These are phyloP conservation scores for Stereum hirsutum DNA, from an alignment of 1,284 basidiomycete genomes.

Conservation along the genomic window DNA sequence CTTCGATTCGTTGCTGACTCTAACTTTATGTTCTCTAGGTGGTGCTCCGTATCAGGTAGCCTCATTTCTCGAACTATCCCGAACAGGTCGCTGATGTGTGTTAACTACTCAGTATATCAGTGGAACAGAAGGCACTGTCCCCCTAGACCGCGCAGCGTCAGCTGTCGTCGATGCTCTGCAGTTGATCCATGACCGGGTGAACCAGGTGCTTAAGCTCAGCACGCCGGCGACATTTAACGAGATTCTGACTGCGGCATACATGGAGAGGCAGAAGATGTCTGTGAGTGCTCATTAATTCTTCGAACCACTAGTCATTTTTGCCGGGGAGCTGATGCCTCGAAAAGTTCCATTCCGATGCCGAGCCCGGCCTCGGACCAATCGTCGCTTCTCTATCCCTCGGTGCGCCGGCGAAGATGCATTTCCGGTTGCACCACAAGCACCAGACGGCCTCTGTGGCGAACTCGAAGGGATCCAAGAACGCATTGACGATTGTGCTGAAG, in stretches of 20 bases:
- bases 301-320: neutral
- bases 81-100: neutral
- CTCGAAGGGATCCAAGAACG: conserved; percentile 24
- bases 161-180: conserved; percentile 48
- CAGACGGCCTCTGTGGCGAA: conserved; percentile 14
- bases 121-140: conserved; percentile 58
- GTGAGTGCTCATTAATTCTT: conserved; percentile 36
- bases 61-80: neutral
- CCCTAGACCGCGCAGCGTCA: conserved; percentile 45
- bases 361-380: conserved; percentile 58
- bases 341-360: conserved; percentile 71
- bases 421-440: conserved; percentile 36
- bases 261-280: conserved; percentile 75
- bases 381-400: conserved; percentile 70
- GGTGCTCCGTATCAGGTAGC: conserved; percentile 64
- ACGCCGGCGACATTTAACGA: conserved; percentile 48
- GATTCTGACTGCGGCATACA: conserved; percentile 70
- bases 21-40: conserved; percentile 29
- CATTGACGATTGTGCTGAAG: conserved; percentile 47
- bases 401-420: conserved; percentile 67
- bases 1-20: neutral
- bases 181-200: conserved; percentile 43
- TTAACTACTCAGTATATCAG: conserved; percentile 52
- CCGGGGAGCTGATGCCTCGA: neutral
- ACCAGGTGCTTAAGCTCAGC: conserved; percentile 21